phyloP scores from a whole-genome alignment of 257 asterid species.

The Solanum etuberosum region DNA sequence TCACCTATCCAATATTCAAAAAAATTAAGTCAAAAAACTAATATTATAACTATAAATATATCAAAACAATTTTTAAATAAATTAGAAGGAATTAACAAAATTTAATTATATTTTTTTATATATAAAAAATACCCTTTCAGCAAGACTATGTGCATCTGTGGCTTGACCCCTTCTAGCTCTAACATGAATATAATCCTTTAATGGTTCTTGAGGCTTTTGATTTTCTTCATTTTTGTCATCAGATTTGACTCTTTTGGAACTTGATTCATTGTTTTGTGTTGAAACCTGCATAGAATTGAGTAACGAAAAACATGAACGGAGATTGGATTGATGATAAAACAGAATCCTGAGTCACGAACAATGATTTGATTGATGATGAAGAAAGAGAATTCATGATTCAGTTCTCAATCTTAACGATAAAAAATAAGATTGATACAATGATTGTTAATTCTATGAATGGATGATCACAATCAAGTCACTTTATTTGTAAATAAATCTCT shows the following conservation, averaged over 20 bases:
- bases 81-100: not conserved
- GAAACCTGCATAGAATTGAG: slow-evolving; percentile 28
- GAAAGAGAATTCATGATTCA: not conserved
- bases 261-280: slow-evolving; percentile 39
- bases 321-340: not conserved
- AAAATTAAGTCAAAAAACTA: not conserved
- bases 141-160: slow-evolving; percentile 92
- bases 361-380: not conserved
- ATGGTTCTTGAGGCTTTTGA: slow-evolving; percentile 36
- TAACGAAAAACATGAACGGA: rapidly evolving
- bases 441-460: not conserved
- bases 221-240: slow-evolving; percentile 1
- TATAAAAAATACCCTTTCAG: slow-evolving; percentile 67
- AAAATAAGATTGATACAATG: not conserved
- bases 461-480: not conserved
- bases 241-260: slow-evolving; percentile 45
- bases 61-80: not conserved
- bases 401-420: not conserved
- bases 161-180: slow-evolving; percentile 96
- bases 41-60: no score
- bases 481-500: not conserved
- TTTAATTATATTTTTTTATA: not conserved
- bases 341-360: not conserved
- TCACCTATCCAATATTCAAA: slow-evolving; percentile 31
- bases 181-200: slow-evolving; percentile 86